Evolutionary conservation across 75 land plant species (phyloP).

Genomic region (Larix kaempferi): DNA sequence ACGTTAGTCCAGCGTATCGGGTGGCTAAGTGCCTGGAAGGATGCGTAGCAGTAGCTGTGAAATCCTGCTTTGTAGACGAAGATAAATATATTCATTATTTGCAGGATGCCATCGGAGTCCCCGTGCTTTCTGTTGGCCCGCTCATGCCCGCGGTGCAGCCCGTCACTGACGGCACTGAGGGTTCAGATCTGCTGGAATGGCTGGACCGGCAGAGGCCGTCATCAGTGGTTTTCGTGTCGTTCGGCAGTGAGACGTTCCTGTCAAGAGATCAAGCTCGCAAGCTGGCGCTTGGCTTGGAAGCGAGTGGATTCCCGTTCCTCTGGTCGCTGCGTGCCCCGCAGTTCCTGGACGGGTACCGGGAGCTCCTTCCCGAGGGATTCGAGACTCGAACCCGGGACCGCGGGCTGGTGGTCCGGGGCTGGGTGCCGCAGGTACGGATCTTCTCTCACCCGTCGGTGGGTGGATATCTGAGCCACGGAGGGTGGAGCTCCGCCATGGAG

Average conservation of each 20-base stretch:
- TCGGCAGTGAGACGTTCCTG: constrained; percentile 17
- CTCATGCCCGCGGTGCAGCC: not conserved
- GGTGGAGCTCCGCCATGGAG: constrained; percentile 25
- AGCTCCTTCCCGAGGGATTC: constrained; percentile 20
- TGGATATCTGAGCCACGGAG: constrained; percentile 20
- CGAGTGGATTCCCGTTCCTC: constrained; percentile 16
- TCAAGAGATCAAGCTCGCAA: constrained; percentile 13
- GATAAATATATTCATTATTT: not conserved
- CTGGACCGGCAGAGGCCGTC: constrained; percentile 9
- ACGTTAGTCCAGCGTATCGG: not conserved
- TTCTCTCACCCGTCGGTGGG: constrained; percentile 14
- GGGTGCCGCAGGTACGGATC: constrained; percentile 23
- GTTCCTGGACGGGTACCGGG: not conserved
- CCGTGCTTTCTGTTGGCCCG: not conserved
- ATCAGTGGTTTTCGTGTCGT: constrained; percentile 22
- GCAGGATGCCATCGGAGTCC: not conserved
- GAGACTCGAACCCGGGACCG: constrained; percentile 6
- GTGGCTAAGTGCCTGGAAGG: not conserved
- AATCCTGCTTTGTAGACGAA: not conserved
- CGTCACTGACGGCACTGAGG: not conserved
- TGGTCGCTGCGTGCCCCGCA: constrained; percentile 16
- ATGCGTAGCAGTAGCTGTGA: not conserved
- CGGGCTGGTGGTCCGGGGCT: constrained; percentile 11
- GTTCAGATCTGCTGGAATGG: constrained; percentile 9
- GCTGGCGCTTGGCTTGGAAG: constrained; percentile 18